These are phyloP conservation scores for Musa troglodytarum DNA, from an alignment of 176 grass and related monocot species.

Conservation along the genomic window DNA sequence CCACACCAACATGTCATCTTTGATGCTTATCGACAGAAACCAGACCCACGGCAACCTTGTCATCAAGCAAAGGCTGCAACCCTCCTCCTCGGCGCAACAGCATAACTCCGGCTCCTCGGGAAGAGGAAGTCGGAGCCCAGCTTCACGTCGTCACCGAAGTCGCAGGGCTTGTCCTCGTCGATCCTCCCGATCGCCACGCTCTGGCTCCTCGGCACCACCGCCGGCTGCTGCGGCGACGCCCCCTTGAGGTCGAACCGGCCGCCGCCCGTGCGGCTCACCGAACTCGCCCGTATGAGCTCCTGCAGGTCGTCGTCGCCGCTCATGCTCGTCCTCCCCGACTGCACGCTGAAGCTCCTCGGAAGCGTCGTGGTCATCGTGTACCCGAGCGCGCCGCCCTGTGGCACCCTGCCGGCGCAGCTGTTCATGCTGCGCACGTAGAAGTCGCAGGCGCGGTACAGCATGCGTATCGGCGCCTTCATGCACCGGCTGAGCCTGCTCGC, in stretches of 20 bases:
- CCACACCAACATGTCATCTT: too few species aligned
- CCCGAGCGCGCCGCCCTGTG: background rate
- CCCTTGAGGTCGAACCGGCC: too few species aligned
- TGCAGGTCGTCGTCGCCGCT: constrained; percentile 25
- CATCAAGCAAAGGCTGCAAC: background rate
- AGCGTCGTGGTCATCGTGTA: background rate
- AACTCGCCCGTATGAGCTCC: constrained; percentile 25
- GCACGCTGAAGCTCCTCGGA: background rate
- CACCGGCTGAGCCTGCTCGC: constrained; percentile 25
- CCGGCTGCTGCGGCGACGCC: background rate
- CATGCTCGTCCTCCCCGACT: background rate
- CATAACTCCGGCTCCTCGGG: constrained; percentile 5
- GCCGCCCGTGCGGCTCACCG: background rate
- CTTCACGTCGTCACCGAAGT: background rate
- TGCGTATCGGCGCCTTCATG: constrained; percentile 32
- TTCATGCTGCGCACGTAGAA: constrained; percentile 57
- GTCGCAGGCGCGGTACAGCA: constrained; percentile 45
- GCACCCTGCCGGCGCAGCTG: constrained; percentile 20
- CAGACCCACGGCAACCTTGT: too few species aligned
- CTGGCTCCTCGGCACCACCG: constrained; percentile 20
- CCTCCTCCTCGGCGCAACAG: background rate
- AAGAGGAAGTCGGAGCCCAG: background rate
- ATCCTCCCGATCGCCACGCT: constrained; percentile 34
- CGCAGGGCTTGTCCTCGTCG: constrained; percentile 31
- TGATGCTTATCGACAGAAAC: too few species aligned